These are phyloP conservation scores for Candida stauntonica DNA, from an alignment of 805 yeast species.

Conservation along the genomic window DNA sequence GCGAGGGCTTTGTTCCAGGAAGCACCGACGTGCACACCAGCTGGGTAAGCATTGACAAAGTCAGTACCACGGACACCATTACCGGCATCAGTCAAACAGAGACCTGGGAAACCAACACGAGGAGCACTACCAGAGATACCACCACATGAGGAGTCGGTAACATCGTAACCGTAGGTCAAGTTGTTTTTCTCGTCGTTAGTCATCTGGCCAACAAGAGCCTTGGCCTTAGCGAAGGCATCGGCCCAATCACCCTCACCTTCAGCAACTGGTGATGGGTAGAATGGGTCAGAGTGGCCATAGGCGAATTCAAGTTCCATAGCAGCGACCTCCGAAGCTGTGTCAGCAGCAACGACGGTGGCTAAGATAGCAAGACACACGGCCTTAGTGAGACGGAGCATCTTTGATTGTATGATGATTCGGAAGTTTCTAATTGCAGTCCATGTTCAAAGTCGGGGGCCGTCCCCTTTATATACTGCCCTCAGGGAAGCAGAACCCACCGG, in stretches of 20 bases:
- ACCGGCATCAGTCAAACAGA: slow-evolving; percentile 9
- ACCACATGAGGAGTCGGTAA: slow-evolving; percentile 1
- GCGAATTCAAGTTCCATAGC: slow-evolving; percentile 4
- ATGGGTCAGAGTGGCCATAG: slow-evolving; percentile 4
- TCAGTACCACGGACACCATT: slow-evolving; percentile 11
- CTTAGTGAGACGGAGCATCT: slow-evolving; percentile 4
- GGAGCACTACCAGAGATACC: slow-evolving; percentile 8
- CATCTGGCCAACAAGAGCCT: slow-evolving; percentile 6
- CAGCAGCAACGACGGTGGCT: not conserved
- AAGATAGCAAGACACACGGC: slow-evolving; percentile 3
- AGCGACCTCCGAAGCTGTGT: not conserved
- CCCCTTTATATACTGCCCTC: no score
- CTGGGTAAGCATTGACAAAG: slow-evolving; percentile 8
- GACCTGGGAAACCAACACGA: slow-evolving; percentile 7
- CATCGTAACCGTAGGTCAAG: slow-evolving; percentile 5
- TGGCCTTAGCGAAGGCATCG: slow-evolving; percentile 5
- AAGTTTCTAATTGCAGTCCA: no score
- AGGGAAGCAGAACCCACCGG: not conserved
- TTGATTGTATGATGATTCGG: not conserved
- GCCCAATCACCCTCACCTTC: slow-evolving; percentile 7
- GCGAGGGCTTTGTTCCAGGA: slow-evolving; percentile 8
- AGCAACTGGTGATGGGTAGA: slow-evolving; percentile 5
- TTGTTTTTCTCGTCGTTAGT: slow-evolving; percentile 9
- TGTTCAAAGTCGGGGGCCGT: no score
- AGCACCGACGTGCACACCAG: slow-evolving; percentile 9